Evolutionary conservation across 2,329 filamentous ascomycete species (phyloP), one percentile per base, ranked within the genome.

Genomic region (Cryphonectria nitschkei): DNA sequence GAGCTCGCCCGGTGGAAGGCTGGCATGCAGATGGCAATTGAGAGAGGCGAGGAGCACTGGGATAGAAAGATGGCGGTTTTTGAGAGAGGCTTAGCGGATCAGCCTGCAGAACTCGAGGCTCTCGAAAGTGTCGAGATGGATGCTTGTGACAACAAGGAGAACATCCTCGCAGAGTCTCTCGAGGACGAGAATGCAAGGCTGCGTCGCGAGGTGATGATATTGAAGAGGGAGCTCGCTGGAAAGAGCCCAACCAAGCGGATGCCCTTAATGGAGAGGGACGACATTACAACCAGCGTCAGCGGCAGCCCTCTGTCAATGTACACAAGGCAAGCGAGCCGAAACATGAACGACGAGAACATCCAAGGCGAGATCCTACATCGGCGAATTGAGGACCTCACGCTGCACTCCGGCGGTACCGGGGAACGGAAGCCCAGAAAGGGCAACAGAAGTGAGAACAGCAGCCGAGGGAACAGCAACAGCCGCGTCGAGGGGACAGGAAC

Each of bases 1-100:
- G 94, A 98, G 79, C 88, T 93, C 79, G 86, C 88, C 13, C 86
- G 93, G n/a, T 98, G 94, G 92, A 92, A 95, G 78, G 88, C 87
- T 0, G 92, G 89, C 0, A 88, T 94, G 79, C 92, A 93, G 26
- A 88, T 92, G 6, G 94, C 98, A 79, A 87, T 89, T 73, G 94
- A 97, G 75, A 88, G 90, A 61, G 90, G 90, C 67, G 94, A 97
- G 72, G 93, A 93, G 78, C 93, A 97, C 80, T 88, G 96, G 78
- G 95, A 98, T 79, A 89, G 89, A 74, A 99, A 99, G 82, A 87
- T 79, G 9, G 95, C 88, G 72, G 82, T 89, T 0, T 83, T 89
- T 61, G 87, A 88, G 78, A 83, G 85, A 1, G 80, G 85, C 2
- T 80, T 88, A 29, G 77, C 65, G 76, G 77, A 50, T 86, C 87